Conservation (phyloP, 1,139 yeast genomes). For the Entelexis paramagnoliae region DNA sequence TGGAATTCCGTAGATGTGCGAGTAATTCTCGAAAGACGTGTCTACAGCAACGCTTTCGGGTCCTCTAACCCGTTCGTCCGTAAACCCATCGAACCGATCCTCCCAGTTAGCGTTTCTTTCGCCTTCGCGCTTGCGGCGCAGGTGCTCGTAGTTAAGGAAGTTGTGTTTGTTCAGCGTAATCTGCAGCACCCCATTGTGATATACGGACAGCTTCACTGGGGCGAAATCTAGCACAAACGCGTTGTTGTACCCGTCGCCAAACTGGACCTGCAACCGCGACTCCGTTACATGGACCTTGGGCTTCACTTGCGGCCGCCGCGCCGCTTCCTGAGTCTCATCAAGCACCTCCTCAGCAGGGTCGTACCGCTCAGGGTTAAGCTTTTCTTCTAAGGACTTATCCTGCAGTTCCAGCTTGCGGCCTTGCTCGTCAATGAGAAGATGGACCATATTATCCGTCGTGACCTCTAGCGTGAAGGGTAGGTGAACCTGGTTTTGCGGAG, state of each 20-base stretch:
- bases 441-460: constrained; percentile 20
- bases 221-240: constrained; percentile 37
- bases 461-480: constrained; percentile 22
- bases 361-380: constrained; percentile 24
- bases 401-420: constrained; percentile 15
- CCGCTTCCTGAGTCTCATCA: constrained; percentile 5
- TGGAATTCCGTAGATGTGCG: constrained; percentile 79
- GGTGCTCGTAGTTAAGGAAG: constrained; percentile 71
- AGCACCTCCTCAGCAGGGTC: constrained; percentile 19
- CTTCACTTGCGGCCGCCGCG: constrained; percentile 8
- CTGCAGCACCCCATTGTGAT: constrained; percentile 38
- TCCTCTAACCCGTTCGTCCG: constrained; percentile 62
- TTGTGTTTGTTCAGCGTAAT: constrained; percentile 57
- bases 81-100: constrained; percentile 39
- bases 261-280: constrained; percentile 30
- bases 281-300: constrained; percentile 18
- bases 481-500: constrained; percentile 3
- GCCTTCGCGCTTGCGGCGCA: constrained; percentile 35
- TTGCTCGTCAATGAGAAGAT: constrained; percentile 21
- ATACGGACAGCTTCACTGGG: constrained; percentile 48
- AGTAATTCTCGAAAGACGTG: constrained; percentile 49
- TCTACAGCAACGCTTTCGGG: constrained; percentile 87
- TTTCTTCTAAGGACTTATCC: neutral
- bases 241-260: constrained; percentile 32
- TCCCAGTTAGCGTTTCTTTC: constrained; percentile 29